A percentile compares a stretch with the other conserved stretches of the same genome.
Conservation (phyloP, 306 rosid genomes). For the Corylus avellana region DNA sequence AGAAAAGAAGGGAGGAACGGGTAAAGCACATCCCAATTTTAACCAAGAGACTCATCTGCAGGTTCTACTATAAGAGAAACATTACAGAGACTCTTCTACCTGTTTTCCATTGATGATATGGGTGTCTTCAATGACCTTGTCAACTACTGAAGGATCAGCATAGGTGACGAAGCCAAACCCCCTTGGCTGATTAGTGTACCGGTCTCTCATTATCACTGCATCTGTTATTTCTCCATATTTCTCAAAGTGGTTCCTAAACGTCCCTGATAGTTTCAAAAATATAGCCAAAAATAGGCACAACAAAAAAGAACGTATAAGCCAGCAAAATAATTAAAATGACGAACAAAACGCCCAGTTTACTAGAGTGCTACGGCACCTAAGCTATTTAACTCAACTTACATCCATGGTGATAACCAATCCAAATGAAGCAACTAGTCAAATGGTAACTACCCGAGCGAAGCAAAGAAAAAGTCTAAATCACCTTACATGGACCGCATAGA, state of each 20-base stretch:
- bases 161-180: constrained; percentile 77
- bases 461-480: neutral
- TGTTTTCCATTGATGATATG: constrained; percentile 68
- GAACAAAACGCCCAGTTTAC: neutral
- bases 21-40: neutral
- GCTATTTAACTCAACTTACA: neutral
- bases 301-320: neutral
- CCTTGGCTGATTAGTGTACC: constrained; percentile 63
- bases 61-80: neutral
- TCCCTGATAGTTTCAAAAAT: constrained; percentile 33
- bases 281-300: constrained; percentile 7
- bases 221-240: constrained; percentile 73
- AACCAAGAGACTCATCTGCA: neutral
- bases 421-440: neutral
- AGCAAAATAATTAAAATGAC: neutral
- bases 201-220: constrained; percentile 73
- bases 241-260: constrained; percentile 65
- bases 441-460: neutral
- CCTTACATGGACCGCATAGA: neutral
- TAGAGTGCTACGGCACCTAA: neutral
- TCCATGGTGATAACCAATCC: neutral
- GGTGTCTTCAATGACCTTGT: constrained; percentile 60
- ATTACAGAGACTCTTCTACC: constrained; percentile 26
- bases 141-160: constrained; percentile 73
- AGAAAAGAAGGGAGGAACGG: neutral